Evolutionary conservation across 495 filamentous ascomycete genomes (phyloP).

Genomic region (Cercophora samala): DNA sequence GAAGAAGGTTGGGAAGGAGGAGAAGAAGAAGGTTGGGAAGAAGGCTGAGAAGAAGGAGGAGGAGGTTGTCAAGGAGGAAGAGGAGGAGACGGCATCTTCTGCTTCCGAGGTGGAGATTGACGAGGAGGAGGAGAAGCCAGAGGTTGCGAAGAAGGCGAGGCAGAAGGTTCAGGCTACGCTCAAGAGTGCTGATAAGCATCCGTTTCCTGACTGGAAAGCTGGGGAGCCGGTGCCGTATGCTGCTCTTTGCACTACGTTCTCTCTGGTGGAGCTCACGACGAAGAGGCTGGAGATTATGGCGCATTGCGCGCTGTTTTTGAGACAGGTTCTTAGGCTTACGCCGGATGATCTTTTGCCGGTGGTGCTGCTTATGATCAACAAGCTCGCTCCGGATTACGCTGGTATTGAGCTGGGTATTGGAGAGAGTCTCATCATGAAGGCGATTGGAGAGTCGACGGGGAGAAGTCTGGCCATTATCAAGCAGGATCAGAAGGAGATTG

Average conservation of each 20-base stretch:
- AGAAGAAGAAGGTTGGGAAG: background rate
- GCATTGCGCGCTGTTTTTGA: slow-evolving; percentile 84
- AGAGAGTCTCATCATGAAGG: slow-evolving; percentile 97
- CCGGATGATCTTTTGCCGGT: slow-evolving; percentile 84
- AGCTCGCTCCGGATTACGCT: slow-evolving; percentile 92
- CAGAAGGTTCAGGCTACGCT: slow-evolving; percentile 81
- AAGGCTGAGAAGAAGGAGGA: slow-evolving; percentile 16
- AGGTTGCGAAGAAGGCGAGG: slow-evolving; percentile 69
- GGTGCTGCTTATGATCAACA: slow-evolving; percentile 94
- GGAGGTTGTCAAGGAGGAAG: slow-evolving; percentile 28
- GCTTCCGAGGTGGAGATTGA: slow-evolving; percentile 51
- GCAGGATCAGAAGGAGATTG: slow-evolving; percentile 90
- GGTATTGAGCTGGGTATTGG: slow-evolving; percentile 96
- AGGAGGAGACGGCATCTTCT: slow-evolving; percentile 49
- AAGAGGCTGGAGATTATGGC: slow-evolving; percentile 84
- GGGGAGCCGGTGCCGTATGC: slow-evolving; percentile 91
- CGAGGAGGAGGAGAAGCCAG: slow-evolving; percentile 71
- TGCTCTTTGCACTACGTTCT: slow-evolving; percentile 91
- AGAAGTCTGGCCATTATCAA: slow-evolving; percentile 85
- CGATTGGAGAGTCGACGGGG: slow-evolving; percentile 90
- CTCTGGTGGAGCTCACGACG: slow-evolving; percentile 85
- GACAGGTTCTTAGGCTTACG: slow-evolving; percentile 87
- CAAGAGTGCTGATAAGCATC: slow-evolving; percentile 61
- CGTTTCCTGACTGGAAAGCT: slow-evolving; percentile 89
- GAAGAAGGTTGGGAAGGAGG: slow-evolving; percentile 12